Evolutionary conservation across 83 land plant genomes (phyloP).

Genomic region (Thuja plicata): DNA sequence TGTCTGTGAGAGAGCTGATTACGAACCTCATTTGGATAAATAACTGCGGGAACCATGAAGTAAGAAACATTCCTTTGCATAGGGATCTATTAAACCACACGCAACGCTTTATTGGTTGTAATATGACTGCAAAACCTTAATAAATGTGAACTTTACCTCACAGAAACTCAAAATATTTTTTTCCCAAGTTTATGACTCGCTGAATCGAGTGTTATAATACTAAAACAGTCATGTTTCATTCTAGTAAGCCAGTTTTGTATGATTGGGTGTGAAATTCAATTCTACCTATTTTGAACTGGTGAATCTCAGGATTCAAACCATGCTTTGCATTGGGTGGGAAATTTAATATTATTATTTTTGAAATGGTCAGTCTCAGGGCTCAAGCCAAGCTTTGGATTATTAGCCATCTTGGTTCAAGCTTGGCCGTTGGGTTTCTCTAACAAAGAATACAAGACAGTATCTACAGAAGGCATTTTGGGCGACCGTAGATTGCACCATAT

Average conservation of each 20-base stretch:
- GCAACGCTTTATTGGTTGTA: background rate
- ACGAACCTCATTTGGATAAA: background rate
- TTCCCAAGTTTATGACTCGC: background rate
- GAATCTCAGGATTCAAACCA: background rate
- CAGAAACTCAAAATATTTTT: background rate
- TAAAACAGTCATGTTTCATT: background rate
- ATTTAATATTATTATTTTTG: too few relatives aligned
- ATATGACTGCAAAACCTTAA: background rate
- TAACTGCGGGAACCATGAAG: background rate
- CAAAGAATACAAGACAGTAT: background rate
- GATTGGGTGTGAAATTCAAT: background rate
- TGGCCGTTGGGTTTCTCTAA: background rate
- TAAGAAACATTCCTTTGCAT: background rate
- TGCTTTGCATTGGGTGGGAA: background rate
- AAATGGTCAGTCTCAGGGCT: background rate
- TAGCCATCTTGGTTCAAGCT: background rate
- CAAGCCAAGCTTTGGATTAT: background rate
- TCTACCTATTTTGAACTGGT: background rate
- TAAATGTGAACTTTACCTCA: too few relatives aligned
- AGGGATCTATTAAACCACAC: background rate
- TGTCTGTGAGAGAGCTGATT: background rate
- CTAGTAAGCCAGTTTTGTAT: background rate
- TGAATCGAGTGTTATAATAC: background rate
- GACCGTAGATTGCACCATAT: background rate
- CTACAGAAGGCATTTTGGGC: background rate